These are phyloP conservation scores for Jackrogersella minutella DNA, from an alignment of 495 filamentous ascomycete genomes.

Conservation along the genomic window DNA sequence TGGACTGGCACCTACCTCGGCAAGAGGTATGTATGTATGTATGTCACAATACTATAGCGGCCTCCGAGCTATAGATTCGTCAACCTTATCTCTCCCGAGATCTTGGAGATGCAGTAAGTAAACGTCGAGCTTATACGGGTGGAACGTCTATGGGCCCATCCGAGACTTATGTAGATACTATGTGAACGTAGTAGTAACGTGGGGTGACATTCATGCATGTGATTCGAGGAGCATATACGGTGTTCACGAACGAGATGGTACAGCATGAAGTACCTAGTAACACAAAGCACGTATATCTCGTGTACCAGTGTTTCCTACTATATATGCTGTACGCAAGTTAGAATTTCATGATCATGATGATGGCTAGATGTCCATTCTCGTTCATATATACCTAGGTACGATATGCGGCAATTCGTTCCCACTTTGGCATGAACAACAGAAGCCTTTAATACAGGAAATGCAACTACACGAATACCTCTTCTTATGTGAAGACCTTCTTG, in stretches of 20 bases:
- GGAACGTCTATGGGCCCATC: constrained; percentile 2
- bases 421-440: too few relatives aligned
- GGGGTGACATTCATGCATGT: constrained; percentile 10
- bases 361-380: too few relatives aligned
- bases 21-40: too few relatives aligned
- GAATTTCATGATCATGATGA: too few relatives aligned
- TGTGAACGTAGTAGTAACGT: background rate
- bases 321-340: too few relatives aligned
- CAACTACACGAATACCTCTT: too few relatives aligned
- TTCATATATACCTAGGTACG: too few relatives aligned
- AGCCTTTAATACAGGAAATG: too few relatives aligned
- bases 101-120: background rate
- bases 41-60: background rate
- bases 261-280: background rate
- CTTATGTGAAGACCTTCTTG: too few relatives aligned
- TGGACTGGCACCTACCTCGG: too few relatives aligned
- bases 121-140: constrained; percentile 5
- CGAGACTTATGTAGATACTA: background rate
- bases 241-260: constrained; percentile 1
- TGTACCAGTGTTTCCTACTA: background rate
- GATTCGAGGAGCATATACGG: background rate
- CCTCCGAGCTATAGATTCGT: background rate
- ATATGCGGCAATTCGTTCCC: too few relatives aligned
- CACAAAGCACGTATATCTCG: background rate
- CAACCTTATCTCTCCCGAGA: constrained; percentile 1